phyloP scores from a whole-genome alignment of 768 basidiomycete species.

The Myochromella boudieri region DNA sequence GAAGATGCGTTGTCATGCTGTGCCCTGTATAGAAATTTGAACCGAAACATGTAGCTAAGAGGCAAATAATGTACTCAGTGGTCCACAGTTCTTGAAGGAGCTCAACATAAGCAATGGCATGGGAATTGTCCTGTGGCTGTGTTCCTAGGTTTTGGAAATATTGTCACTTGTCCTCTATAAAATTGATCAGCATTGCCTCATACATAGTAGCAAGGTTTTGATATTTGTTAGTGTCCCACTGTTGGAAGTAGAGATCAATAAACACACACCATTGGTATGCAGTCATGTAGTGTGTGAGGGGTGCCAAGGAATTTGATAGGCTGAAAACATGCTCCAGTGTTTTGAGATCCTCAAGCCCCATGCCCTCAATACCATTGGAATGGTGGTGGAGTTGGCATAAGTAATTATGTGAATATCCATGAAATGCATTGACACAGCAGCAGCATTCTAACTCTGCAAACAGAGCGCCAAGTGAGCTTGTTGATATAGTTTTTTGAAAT shows the following conservation, averaged over 20 bases:
- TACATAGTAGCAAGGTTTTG: slow-evolving; percentile 20
- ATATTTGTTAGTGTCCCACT: slow-evolving; percentile 36
- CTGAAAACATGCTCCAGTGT: slow-evolving; percentile 29
- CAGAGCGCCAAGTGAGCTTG: slow-evolving; percentile 14
- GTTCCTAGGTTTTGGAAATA: slow-evolving; percentile 26
- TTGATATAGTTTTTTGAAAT: no score
- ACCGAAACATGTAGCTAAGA: no score
- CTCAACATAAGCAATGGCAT: slow-evolving; percentile 30
- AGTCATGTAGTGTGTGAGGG: no score
- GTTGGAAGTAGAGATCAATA: slow-evolving; percentile 29
- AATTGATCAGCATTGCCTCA: slow-evolving; percentile 19
- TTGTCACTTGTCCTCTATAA: slow-evolving; percentile 20
- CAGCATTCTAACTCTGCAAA: no score
- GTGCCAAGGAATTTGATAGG: no score
- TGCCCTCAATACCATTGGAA: slow-evolving; percentile 23
- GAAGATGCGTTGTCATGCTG: not conserved
- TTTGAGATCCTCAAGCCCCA: slow-evolving; percentile 35
- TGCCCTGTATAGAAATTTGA: no score
- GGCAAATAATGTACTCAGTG: slow-evolving; percentile 9
- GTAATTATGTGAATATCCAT: no score
- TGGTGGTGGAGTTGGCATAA: slow-evolving; percentile 31
- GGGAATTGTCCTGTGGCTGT: slow-evolving; percentile 24
- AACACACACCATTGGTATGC: no score
- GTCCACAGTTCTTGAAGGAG: slow-evolving; percentile 19
- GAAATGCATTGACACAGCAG: no score